Base-by-base conservation (phyloP, 768 basidiomycete species). In the Podaxis sp. region DNA sequence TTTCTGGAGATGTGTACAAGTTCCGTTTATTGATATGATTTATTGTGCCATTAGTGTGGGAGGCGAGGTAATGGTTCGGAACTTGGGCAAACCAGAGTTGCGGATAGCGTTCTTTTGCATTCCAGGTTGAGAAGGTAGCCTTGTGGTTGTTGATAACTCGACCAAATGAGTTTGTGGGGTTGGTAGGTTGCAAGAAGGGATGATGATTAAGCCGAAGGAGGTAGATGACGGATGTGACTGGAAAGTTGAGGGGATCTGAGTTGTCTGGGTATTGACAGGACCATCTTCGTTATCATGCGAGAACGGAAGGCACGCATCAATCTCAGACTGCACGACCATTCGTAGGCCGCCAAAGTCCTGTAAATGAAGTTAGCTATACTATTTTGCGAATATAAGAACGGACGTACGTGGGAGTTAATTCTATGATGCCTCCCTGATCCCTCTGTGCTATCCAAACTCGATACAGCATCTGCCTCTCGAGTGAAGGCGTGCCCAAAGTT, bases 61-160 rank as follows among this genome's bases (percentile, higher is more conserved):
- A 72, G 0, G 81, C 89, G 54, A 89, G 73, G 67, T 82, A 85
- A 59, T 85, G 77, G 64, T 83, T 79, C 1, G 80, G 73, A 0
- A 86, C 90, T 67, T 87, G 85, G 2, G 90, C 88, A 59, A 91
- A 79, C 67, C 79, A 86, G 18, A 90, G 72, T 68, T 90, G 89
- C 0, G 86, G 82, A 67, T 84, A 89, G 2, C 76, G 72, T n/a
- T 88, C 85, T 28, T 66, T 73, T 86, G 87, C 89, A 65, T 87
- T 50, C 56, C 56, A 57, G n/a, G 32, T 36, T 38, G 32, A 10
- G 32, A 57, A 57, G 5, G 3, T 57, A 25, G 56, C 1, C 4
- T n/a, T 37, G 38, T 57, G 35, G 9, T 14, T 37, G 47, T 57
- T 5, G 56, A 57, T n/a, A 57, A 36, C 50, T 57, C 56, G 21